Conservation (phyloP, 805 yeast genomes). For the Lachancea sp. region DNA sequence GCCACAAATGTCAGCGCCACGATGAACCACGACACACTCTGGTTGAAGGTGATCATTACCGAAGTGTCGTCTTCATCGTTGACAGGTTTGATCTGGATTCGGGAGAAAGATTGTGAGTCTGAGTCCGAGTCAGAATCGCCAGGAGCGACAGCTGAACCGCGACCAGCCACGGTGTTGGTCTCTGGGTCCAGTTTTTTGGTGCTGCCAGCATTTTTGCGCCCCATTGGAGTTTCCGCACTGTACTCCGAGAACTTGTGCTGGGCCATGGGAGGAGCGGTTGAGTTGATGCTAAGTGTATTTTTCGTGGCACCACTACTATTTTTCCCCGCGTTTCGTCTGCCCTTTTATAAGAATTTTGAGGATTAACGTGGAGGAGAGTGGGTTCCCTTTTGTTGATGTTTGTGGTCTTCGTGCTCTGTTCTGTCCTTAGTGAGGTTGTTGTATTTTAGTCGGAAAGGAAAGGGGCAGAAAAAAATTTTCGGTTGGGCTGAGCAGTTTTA, state of each 20-base stretch:
- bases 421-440: too few relatives aligned
- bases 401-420: too few relatives aligned
- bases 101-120: constrained; percentile 4
- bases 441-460: too few relatives aligned
- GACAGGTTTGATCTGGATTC: constrained; percentile 32
- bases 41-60: constrained; percentile 42
- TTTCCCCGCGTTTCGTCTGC: neutral
- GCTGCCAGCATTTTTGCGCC: too few relatives aligned
- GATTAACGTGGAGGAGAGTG: neutral
- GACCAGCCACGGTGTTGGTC: constrained; percentile 1
- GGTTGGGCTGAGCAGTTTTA: neutral
- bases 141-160: neutral
- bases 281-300: too few relatives aligned
- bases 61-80: constrained; percentile 47
- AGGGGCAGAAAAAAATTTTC: too few relatives aligned
- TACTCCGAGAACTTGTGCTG: constrained; percentile 3
- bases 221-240: constrained; percentile 1
- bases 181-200: too few relatives aligned
- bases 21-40: constrained; percentile 57
- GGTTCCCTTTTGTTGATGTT: too few relatives aligned
- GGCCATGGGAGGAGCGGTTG: neutral
- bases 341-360: neutral
- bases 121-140: constrained; percentile 2
- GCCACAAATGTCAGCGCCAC: constrained; percentile 65
- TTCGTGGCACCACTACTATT: too few relatives aligned